Evolutionary conservation across 441 rosid genomes (phyloP).

Genomic region (Macaranga tanarius): DNA sequence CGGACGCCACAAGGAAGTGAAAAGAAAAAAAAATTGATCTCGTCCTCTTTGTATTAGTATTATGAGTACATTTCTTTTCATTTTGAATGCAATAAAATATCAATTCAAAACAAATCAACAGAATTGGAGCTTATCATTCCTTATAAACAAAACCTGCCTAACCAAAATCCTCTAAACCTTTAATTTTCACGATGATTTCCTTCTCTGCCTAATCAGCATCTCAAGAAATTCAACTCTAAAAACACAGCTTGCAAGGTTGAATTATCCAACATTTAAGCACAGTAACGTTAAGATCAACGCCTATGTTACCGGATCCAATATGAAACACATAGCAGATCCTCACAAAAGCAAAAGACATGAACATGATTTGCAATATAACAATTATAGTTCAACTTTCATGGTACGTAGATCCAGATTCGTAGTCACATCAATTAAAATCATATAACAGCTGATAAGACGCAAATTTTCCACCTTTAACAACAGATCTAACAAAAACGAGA

Average conservation of each 20-base stretch:
- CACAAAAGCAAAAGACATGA: not conserved
- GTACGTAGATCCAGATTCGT: constrained; percentile 6
- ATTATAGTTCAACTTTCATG: not conserved
- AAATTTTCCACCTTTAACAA: not conserved
- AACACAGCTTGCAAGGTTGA: not conserved
- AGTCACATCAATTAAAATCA: not conserved
- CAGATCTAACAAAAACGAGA: constrained; percentile 17
- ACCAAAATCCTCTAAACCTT: not conserved
- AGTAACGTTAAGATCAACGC: not conserved
- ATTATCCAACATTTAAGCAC: not conserved
- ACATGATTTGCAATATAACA: not conserved
- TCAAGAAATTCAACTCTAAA: not conserved
- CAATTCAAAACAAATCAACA: not conserved
- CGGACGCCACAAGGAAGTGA: not conserved
- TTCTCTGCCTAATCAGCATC: constrained; percentile 5
- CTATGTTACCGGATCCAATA: not conserved
- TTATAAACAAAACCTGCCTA: not conserved
- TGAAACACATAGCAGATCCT: not conserved
- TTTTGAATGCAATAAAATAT: no score
- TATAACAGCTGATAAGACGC: not conserved
- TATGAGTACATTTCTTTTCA: not conserved
- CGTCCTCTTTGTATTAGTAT: not conserved
- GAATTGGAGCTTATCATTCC: not conserved
- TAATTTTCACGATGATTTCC: not conserved
- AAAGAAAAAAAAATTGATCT: not conserved